A percentile compares a stretch with the other conserved stretches of the same genome.
These are phyloP conservation scores for Gossypium gossypioides DNA, from an alignment of 441 rosid genomes.

Conservation along the genomic window DNA sequence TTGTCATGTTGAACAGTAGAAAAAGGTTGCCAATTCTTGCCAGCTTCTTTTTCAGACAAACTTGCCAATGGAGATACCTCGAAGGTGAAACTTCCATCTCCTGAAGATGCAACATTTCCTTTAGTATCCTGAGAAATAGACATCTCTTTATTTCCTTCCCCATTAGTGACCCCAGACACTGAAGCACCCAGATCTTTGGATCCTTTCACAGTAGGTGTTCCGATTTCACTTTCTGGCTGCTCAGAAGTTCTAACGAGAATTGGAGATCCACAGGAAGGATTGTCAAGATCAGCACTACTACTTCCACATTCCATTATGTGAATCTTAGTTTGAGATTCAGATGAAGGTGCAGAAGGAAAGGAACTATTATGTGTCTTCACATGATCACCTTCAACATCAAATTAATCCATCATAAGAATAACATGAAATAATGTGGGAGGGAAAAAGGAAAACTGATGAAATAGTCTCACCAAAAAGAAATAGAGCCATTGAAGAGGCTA, in stretches of 20 bases:
- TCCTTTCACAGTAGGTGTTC: conserved; percentile 25
- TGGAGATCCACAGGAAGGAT: conserved; percentile 40
- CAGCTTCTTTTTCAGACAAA: conserved; percentile 31
- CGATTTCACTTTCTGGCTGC: conserved; percentile 32
- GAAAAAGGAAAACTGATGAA: neutral
- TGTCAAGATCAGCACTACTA: conserved; percentile 26
- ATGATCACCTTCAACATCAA: conserved; percentile 26
- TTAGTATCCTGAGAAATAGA: conserved; percentile 30
- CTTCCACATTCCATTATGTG: conserved; percentile 28
- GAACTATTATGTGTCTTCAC: conserved; percentile 15
- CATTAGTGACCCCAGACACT: conserved; percentile 24
- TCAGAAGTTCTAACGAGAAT: conserved; percentile 28
- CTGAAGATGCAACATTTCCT: conserved; percentile 32
- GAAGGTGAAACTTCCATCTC: conserved; percentile 49
- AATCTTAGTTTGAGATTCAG: conserved; percentile 27
- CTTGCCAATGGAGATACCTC: conserved; percentile 33
- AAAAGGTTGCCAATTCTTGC: conserved; percentile 39
- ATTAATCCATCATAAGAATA: conserved; percentile 4
- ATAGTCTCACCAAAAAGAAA: neutral
- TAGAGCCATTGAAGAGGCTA: neutral
- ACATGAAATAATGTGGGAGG: conserved; percentile 2
- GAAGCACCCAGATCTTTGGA: conserved; percentile 26
- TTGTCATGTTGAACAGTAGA: conserved; percentile 27
- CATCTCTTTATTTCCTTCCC: conserved; percentile 20
- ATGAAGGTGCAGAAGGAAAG: conserved; percentile 18